Conservation (phyloP, 352 stramenopile species). For the Pythium utonaiense region DNA sequence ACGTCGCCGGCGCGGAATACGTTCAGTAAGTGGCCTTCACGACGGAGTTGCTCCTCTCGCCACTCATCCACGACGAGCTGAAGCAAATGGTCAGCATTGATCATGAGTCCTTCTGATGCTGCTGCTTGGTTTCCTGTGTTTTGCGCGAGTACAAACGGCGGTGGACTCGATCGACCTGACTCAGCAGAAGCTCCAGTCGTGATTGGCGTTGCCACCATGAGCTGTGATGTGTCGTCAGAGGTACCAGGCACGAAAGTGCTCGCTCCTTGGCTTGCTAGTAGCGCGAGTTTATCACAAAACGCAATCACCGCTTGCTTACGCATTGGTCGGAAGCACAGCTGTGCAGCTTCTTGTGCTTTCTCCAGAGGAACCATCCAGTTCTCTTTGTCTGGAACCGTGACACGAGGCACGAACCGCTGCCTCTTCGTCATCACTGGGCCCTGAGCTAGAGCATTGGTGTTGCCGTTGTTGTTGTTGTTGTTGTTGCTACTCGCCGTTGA, state of each 20-base stretch:
- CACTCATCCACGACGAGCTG: slow-evolving; percentile 64
- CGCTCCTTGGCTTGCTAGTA: slow-evolving; percentile 39
- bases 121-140: background rate
- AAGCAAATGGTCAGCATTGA: slow-evolving; percentile 78
- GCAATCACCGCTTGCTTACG: slow-evolving; percentile 46
- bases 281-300: slow-evolving; percentile 64
- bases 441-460: background rate
- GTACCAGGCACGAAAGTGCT: slow-evolving; percentile 19
- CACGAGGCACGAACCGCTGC: slow-evolving; percentile 43
- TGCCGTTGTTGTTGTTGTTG: background rate
- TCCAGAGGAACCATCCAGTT: slow-evolving; percentile 65
- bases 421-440: slow-evolving; percentile 31
- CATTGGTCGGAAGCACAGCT: slow-evolving; percentile 74
- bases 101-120: slow-evolving; percentile 20
- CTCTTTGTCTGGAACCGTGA: slow-evolving; percentile 64
- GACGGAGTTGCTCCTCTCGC: slow-evolving; percentile 60
- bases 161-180: slow-evolving; percentile 7
- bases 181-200: slow-evolving; percentile 1
- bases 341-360: slow-evolving; percentile 55
- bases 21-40: slow-evolving; percentile 61
- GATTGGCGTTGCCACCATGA: background rate
- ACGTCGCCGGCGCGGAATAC: slow-evolving; percentile 76
- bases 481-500: slow-evolving; percentile 11
- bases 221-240: background rate
- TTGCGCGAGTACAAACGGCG: background rate